Evolutionary conservation across 2,329 filamentous ascomycete genomes (phyloP), one percentile per base, ranked within the genome.

Genomic region (Fusarium avenaceum): DNA sequence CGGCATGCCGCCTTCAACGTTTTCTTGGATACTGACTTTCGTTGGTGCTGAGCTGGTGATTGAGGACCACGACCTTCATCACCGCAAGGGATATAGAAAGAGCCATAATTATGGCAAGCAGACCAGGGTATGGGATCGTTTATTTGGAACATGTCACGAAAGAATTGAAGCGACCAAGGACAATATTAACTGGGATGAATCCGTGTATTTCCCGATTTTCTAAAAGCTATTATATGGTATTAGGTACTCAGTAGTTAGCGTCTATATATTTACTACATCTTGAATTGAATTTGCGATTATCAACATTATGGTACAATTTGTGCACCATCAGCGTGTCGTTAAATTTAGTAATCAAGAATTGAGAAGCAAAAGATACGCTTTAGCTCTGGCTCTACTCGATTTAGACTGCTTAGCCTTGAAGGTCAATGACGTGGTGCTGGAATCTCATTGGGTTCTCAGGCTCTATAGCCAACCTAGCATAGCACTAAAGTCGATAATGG

Each of bases 41-140:
- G 4, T 58, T 4, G 43, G 51, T 4, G 32, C 30, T 32, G 64
- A 67, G 4, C 43, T 67, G 0, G 53, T 66, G 2, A 63, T 67
- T 5, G 64, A 67, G 4, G 64, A 67, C n/a, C 64, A 67, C 17
- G 64, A 67, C 8, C 42, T 67, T 2, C 64, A 67, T 35, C 64
- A 67, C 24, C 64, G 64, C 0, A 63, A 67, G 30, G 64, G 64
- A 1, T 67, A 57, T n/a, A 51, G 63, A 22, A 66, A 67, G 48
- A 67, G 62, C 28, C 62, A 67, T 8, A 67, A 67, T 15, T 66
- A 67, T 3, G 64, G 64, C 3, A 67, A 67, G 24, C 64, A 67
- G 43, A 67, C 64, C 0, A 45, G 64, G 1, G 46, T 67, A 14
- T 67, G 64, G 64, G 64, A 67, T 42, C 46, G 30, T 4, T 4